Evolutionary conservation across 1,139 yeast genomes (phyloP), one percentile per base, ranked within the genome.

Genomic region (Hemisphaericaspora lyxosophila): DNA sequence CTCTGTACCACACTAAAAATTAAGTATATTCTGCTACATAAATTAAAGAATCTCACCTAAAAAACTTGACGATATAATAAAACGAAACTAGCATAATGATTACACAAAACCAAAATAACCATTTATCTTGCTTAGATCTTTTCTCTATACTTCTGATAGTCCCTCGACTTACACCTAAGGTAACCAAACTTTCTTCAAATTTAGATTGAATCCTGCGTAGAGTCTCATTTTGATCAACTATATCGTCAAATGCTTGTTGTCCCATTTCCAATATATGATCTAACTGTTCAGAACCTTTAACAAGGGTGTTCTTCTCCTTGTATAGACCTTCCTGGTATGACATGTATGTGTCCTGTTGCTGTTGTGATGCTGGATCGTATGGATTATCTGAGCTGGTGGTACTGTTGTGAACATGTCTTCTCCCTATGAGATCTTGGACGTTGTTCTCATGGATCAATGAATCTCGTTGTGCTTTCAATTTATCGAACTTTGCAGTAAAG

Each of bases 231-330:
- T 92, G 97, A 39, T 85, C 90, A 22, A 86, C 84, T 22, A 92
- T 70, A 54, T 90, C 96, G 38, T 86, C 95, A 49, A 89, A 76
- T 2, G 96, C 89, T 40, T 78, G 77, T 44, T 85, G 80, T 1
- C 97, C 97, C 81, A 88, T 84, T 54, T 87, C 97, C 38, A 92
- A 62, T 34, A 92, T 88, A 48, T 86, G 89, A 56, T 92, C 98
- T 46, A 92, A 65, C 55, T 87, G 96, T 41, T 80, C 82, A 24
- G 85, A 81, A 0, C 96, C 89, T 41, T 87, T 68, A 19, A 75
- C 73, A 40, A 92, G 67, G 7, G 84, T 74, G 39, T 76, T 75
- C 27, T 73, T 73, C 55, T 89, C 97, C 45, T 81, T 76, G 43
- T 75, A 67, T 39, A 87, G 63, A 0, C 95, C 95, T 41, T 85